Percentiles rank a stretch among this genome's conserved stretches.
These are phyloP conservation scores for Pelargonium nanum DNA, from an alignment of 345 rosid genomes.

Conservation along the genomic window DNA sequence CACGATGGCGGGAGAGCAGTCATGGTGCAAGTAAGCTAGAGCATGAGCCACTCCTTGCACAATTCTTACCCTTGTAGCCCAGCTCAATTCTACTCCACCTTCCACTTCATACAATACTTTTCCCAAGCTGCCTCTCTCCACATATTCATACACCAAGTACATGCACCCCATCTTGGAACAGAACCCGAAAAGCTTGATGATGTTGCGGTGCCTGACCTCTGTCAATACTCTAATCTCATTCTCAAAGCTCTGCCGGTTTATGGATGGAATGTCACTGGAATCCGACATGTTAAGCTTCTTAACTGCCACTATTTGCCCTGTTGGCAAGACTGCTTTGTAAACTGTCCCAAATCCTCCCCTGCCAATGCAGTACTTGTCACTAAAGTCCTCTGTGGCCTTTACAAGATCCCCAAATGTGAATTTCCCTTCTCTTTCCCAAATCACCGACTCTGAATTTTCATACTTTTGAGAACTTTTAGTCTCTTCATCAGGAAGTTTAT, in stretches of 20 bases:
- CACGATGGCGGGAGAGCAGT: constrained; percentile 50
- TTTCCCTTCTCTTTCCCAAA: constrained; percentile 51
- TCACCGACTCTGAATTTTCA: constrained; percentile 19
- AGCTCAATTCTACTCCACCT: constrained; percentile 27
- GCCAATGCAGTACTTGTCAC: constrained; percentile 44
- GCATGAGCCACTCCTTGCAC: constrained; percentile 64
- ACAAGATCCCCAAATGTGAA: constrained; percentile 48
- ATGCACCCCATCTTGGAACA: constrained; percentile 34
- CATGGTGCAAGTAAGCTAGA: constrained; percentile 57
- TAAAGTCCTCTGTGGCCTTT: constrained; percentile 44
- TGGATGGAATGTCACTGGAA: constrained; percentile 24
- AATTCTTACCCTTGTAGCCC: constrained; percentile 36
- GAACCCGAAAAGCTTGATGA: constrained; percentile 58
- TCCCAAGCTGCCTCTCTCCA: constrained; percentile 46
- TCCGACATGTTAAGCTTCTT: constrained; percentile 38
- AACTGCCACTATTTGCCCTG: constrained; percentile 45
- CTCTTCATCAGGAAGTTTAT: constrained; percentile 23
- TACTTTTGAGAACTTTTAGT: neutral
- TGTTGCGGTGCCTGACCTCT: constrained; percentile 45
- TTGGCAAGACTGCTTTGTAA: constrained; percentile 37
- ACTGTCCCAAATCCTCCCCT: constrained; percentile 61
- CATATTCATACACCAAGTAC: constrained; percentile 51
- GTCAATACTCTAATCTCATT: constrained; percentile 46
- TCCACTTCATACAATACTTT: constrained; percentile 32
- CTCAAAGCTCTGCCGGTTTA: constrained; percentile 38